Base-by-base conservation (phyloP, 2,329 filamentous ascomycete species). In the Talaromyces sp. region DNA sequence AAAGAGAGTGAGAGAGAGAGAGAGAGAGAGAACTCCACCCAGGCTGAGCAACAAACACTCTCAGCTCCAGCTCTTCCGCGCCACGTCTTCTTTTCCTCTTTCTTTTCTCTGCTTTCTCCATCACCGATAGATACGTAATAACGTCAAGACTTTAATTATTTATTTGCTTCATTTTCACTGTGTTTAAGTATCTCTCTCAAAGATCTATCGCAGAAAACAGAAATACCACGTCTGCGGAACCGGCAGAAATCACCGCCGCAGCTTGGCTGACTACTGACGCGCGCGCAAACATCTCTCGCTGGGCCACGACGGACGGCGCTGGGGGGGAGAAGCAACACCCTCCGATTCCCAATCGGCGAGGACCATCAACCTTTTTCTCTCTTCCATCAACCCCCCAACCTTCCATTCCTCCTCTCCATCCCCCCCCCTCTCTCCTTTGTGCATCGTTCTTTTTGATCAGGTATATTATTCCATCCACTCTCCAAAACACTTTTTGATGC, bases 41-140 rank as follows among this genome's bases (percentile, higher is more conserved):
- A 28, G 33, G 16, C 30, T 42, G 44, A 59, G 56, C 42, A 57
- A 57, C 56, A 58, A 52, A 50, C 44, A 54, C 44, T 30, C 50
- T 31, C 59, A 33, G 56, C 56, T 44, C 57, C 54, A 55, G 53
- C 59, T 44, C 63, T 44, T 31, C 53, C 23, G 23, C 59, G 59
- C 53, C 23, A n/a, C 59, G 59, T 57, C 55, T 47, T 57, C 54
- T 56, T 57, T 51, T n/a, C 61, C 57, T 61, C 59, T 61, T 40
- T 58, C 60, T 57, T 47, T 36, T 40, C 33, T 51, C 51, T 57
- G 31, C 51, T 54, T 62, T 55, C 53, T 65, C 62, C 44, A 40
- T 57, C 57, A 3, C 57, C 56, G 56, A 33, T 59, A 40, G n/a
- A 14, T n/a, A 40, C 36, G 36, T 40, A 7, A 40, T 40, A n/a